A percentile compares a stretch with the other conserved stretches of the same genome.
phyloP scores from a whole-genome alignment of 208 protist genomes.

The Crithidia fasciculata region DNA sequence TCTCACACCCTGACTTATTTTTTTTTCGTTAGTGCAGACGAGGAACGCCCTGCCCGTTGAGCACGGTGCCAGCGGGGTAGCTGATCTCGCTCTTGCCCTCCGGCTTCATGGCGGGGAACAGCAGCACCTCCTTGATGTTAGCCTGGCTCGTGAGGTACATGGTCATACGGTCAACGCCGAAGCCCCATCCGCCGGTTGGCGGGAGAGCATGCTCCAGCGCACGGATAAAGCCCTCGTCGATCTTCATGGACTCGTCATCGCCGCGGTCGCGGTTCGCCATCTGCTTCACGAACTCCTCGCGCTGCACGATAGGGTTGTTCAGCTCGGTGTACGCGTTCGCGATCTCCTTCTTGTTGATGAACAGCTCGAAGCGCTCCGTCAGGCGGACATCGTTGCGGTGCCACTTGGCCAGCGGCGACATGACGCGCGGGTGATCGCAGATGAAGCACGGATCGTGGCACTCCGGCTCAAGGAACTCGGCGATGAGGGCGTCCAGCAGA shows the following conservation, averaged over 20 bases:
- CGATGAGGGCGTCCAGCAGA: constrained; percentile 98
- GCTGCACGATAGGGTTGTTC: constrained; percentile 99
- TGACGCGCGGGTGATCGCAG: constrained; percentile 99
- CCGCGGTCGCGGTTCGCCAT: constrained; percentile 92
- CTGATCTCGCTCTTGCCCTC: constrained; percentile 50
- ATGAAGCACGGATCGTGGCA: constrained; percentile 99
- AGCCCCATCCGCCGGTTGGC: constrained; percentile 99
- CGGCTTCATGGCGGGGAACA: constrained; percentile 95
- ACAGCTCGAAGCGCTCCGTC: constrained; percentile 99
- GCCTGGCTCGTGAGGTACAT: constrained; percentile 99
- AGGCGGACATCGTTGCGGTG: constrained; percentile 93
- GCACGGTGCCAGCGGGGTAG: constrained; percentile 69
- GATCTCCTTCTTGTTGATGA: constrained; percentile 98
- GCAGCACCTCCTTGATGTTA: constrained; percentile 98
- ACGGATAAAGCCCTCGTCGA: constrained; percentile 97
- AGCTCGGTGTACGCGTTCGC: constrained; percentile 99
- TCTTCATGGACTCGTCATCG: constrained; percentile 98
- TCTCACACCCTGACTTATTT: not conserved
- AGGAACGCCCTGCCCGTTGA: constrained; percentile 83
- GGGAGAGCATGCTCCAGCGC: constrained; percentile 99
- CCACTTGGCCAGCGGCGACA: constrained; percentile 99
- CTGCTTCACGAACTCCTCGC: constrained; percentile 98
- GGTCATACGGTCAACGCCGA: constrained; percentile 99
- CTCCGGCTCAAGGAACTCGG: constrained; percentile 96
- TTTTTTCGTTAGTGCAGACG: constrained; percentile 41